Evolutionary conservation across 306 rosid genomes (phyloP), one percentile per base, ranked within the genome.

Genomic region (Medicago truncatula): DNA sequence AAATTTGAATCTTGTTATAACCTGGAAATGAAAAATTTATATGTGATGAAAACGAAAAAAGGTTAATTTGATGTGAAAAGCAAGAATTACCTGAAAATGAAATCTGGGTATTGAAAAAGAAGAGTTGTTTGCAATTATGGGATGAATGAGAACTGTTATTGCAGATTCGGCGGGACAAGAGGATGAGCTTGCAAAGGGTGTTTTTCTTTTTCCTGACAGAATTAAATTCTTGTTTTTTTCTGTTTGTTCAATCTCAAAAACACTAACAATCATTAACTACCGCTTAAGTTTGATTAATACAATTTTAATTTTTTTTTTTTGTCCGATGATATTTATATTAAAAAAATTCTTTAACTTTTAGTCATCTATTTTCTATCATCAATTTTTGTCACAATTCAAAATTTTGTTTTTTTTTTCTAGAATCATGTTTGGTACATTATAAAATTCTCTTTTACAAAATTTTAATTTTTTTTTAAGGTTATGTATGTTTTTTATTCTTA

Each of bases 1-100:
- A 6, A 13, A 57, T 49, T 66, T 20, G 67, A 84, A 79, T 4
- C 7, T 80, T 44, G 17, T 17, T 61, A 58, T 11, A 61, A 59
- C 28, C 28, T 23, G 44, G 61, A 6, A 60, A 46, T 6, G 59
- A 66, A 56, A 78, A 70, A 0, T 65, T 21, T 25, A 43, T 34
- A 71, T 10, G 50, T 14, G 59, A 23, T 13, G 44, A 49, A 54
- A 40, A 73, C 28, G 41, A 36, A 7, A 58, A 67, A 82, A 75
- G 69, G 28, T 54, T 43, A 39, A 76, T 73, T 84, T 80, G 70
- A 73, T 60, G 39, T 9, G 12, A 61, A 76, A 72, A 63, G 39
- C 56, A 31, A 44, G 60, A 40, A 78, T 20, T 76, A 86, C 89
- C 92, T 80, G 89, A 20, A 85, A 77, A 15, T 69, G 57, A 78